These are phyloP conservation scores for Entamoeba invadens DNA, from an alignment of 208 protist genomes.

Conservation along the genomic window DNA sequence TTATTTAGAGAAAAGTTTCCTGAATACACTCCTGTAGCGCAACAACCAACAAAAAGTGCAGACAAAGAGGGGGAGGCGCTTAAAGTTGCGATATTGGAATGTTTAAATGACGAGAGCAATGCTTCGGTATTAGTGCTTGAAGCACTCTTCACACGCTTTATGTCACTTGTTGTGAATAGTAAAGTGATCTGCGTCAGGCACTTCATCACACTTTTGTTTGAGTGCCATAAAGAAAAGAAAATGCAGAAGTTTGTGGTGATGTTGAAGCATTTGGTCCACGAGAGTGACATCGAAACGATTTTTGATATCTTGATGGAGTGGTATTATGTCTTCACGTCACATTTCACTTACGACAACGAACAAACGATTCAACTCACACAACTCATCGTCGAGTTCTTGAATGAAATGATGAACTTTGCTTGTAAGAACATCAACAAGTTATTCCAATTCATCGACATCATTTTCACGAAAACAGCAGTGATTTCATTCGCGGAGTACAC, in stretches of 20 bases:
- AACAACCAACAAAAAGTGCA: background rate
- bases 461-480: background rate
- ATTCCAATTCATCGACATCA: background rate
- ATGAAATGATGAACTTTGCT: background rate
- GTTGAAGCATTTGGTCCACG: background rate
- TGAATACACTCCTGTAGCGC: background rate
- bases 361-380: background rate
- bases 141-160: background rate
- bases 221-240: background rate
- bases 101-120: background rate
- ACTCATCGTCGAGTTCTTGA: background rate
- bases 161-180: background rate
- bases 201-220: background rate
- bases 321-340: background rate
- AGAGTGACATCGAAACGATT: background rate
- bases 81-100: background rate
- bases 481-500: background rate
- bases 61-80: background rate
- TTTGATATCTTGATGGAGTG: background rate
- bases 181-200: background rate
- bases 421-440: background rate
- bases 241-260: background rate
- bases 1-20: background rate
- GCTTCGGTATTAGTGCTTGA: background rate
- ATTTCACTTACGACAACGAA: background rate